Base-by-base conservation (phyloP, 2,329 filamentous ascomycete species). In the Ophiostoma ips region DNA sequence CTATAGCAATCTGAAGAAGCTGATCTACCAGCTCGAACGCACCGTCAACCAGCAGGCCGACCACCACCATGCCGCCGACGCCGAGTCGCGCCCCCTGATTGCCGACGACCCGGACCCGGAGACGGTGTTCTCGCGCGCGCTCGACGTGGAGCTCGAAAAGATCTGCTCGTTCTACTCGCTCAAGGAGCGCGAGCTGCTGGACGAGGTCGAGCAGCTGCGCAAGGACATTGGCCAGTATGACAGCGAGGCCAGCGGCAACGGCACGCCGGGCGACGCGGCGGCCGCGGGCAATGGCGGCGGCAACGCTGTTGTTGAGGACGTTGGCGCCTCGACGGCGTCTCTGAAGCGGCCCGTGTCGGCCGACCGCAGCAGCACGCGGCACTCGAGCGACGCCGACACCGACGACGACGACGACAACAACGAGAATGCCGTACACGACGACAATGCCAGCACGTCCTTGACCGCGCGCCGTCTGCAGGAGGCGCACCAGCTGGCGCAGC, bases 1-100 rank as follows among this genome's bases (percentile, higher is more conserved):
- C 53, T 98, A 98, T 68, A 95, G 89, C 70, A 96, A 95, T 62
- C 77, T 98, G 59, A 98, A 98, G 75, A 98, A 98, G 73, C 77
- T 95, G 87, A 96, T 98, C 60, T 98, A 96, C 68, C 81, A 85
- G 55, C 84, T 98, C 56, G 92, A 98, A 70, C 94, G 94, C 66
- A 78, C 82, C 50, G 71, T 83, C 49, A 77, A 92, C 64, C 81
- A 57, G 46, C 38, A 47, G 11, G 40, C 47, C 3, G 88, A 95
- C 68, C 40, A 83, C 49, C 69, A 74, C 24, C 67, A 70, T 28
- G 8, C 24, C 18, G 64, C 66, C 50, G 90, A 96, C 68, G 77
- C 81, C 58, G 92, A 98, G 70, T 83, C 82, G 7, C 83, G 88
- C 11, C 88, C 92, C 5, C 76, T 98, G 37, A 82, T 98, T 52